These are phyloP conservation scores for Aspergillus brasiliensis DNA, from an alignment of 2,329 filamentous ascomycete genomes.

Conservation along the genomic window DNA sequence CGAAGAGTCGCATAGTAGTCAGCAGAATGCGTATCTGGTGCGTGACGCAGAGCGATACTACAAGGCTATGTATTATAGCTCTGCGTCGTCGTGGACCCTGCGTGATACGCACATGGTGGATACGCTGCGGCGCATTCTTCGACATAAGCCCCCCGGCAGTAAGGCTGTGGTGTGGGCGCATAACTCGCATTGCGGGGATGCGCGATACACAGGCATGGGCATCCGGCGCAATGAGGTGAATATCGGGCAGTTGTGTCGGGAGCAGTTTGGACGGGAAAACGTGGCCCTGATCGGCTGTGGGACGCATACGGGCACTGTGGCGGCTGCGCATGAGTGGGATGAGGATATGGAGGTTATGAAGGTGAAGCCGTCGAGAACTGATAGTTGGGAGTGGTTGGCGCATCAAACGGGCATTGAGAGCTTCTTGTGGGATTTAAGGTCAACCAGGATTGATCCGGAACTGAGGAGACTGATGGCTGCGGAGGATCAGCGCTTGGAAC, in stretches of 20 bases:
- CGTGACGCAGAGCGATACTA: constrained; percentile 56
- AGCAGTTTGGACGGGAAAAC: constrained; percentile 44
- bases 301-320: constrained; percentile 55
- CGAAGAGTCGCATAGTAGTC: constrained; percentile 52
- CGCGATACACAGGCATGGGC: constrained; percentile 55
- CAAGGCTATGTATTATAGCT: constrained; percentile 55
- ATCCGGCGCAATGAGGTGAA: constrained; percentile 49
- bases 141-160: constrained; percentile 39
- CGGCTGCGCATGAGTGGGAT: constrained; percentile 55
- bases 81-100: constrained; percentile 54
- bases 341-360: constrained; percentile 55
- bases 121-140: constrained; percentile 49
- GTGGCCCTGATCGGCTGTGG: constrained; percentile 52
- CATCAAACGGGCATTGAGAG: constrained; percentile 49
- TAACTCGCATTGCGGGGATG: constrained; percentile 58
- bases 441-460: constrained; percentile 35
- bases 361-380: constrained; percentile 48
- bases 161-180: constrained; percentile 59
- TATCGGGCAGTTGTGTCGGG: constrained; percentile 56
- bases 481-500: constrained; percentile 44
- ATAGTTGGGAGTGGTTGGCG: constrained; percentile 54
- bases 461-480: constrained; percentile 41
- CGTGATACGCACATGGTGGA: constrained; percentile 57
- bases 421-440: constrained; percentile 52
- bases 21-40: constrained; percentile 56